Conservation (phyloP, 2,329 filamentous ascomycete genomes). For the Fusarium metavorans region DNA sequence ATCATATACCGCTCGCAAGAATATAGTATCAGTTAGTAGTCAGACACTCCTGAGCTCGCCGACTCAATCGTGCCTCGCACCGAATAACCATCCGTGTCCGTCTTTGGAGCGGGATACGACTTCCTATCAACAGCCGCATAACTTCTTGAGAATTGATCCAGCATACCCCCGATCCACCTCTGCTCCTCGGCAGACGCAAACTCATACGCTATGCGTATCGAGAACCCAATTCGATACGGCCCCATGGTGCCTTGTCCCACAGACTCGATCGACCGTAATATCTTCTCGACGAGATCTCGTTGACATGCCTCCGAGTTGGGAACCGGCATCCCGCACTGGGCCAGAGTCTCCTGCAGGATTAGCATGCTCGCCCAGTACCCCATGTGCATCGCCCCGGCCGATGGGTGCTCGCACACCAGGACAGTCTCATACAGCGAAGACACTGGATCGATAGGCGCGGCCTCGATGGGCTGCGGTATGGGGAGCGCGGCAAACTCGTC, state of each 20-base stretch:
- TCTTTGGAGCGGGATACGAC: slow-evolving; percentile 43
- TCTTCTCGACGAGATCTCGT: slow-evolving; percentile 45
- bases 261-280: slow-evolving; percentile 54
- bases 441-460: slow-evolving; percentile 45
- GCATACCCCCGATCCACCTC: slow-evolving; percentile 49
- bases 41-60: not conserved
- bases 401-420: slow-evolving; percentile 47
- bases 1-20: not conserved
- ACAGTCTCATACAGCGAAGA: slow-evolving; percentile 49
- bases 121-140: slow-evolving; percentile 50
- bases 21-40: not conserved
- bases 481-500: slow-evolving; percentile 42
- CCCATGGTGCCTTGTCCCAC: slow-evolving; percentile 54
- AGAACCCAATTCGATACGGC: slow-evolving; percentile 52
- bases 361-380: slow-evolving; percentile 55
- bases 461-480: slow-evolving; percentile 42
- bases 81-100: slow-evolving; percentile 16
- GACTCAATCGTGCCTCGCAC: not conserved
- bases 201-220: slow-evolving; percentile 55
- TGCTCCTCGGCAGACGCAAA: slow-evolving; percentile 51
- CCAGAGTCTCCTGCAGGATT: slow-evolving; percentile 54
- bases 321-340: slow-evolving; percentile 47
- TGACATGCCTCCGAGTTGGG: slow-evolving; percentile 43
- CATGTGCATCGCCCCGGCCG: slow-evolving; percentile 52
- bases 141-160: slow-evolving; percentile 47